Percentiles rank a stretch among this genome's conserved stretches.
Conservation (phyloP, 1,284 basidiomycete species). For the Lentinus polychrous region DNA sequence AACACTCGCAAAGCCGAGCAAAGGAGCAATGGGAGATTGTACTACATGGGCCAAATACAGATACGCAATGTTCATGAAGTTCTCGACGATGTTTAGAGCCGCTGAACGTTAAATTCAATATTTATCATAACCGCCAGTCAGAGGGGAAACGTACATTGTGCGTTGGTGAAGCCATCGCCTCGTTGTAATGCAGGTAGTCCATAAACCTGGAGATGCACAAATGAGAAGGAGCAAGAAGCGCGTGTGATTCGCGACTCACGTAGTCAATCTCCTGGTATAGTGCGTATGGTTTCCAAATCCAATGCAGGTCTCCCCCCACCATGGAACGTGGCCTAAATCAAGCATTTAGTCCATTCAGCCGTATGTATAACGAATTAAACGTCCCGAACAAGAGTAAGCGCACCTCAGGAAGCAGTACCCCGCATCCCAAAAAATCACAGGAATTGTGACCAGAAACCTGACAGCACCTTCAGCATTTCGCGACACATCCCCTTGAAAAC, state of each 20-base stretch:
- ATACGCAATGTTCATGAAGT: constrained; percentile 67
- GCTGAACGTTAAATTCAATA: constrained; percentile 35
- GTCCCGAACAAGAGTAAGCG: constrained; percentile 9
- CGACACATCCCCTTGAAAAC: not conserved
- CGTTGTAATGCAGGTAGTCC: constrained; percentile 56
- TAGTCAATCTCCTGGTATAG: constrained; percentile 71
- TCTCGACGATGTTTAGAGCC: constrained; percentile 77
- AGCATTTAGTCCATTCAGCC: not conserved
- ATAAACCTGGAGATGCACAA: constrained; percentile 48
- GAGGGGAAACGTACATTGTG: constrained; percentile 56
- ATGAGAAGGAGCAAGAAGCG: constrained; percentile 1
- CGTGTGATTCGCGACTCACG: constrained; percentile 26
- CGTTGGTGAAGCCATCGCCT: constrained; percentile 79
- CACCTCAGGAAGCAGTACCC: constrained; percentile 69
- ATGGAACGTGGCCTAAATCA: constrained; percentile 51
- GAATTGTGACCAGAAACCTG: constrained; percentile 50
- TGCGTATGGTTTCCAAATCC: constrained; percentile 83
- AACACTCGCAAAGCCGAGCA: constrained; percentile 70
- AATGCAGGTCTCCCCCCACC: constrained; percentile 78
- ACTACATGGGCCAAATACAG: constrained; percentile 66
- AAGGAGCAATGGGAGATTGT: constrained; percentile 53
- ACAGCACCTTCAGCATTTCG: not conserved
- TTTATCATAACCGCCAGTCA: not conserved
- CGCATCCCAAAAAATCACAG: constrained; percentile 64
- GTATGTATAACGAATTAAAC: too few species aligned